Base-by-base conservation (phyloP, 108 stramenopile genomes). In the Skeletonema potamos region DNA sequence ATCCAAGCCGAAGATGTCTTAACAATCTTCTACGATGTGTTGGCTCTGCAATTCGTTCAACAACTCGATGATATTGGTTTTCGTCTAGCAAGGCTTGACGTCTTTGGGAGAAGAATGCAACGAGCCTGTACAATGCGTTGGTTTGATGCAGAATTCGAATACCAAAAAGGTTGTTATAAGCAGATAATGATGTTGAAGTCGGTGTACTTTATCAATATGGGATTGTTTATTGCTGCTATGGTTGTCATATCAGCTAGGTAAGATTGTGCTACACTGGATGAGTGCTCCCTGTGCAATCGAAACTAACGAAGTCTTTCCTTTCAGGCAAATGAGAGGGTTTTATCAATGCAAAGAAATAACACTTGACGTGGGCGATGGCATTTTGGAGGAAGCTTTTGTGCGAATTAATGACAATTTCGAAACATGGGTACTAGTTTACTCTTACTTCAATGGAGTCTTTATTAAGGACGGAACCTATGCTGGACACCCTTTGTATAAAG, bases 21-120 rank as follows among this genome's bases (percentile, higher is more conserved):
- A 5, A 34, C 33, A 34, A 59, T 59, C 7, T 59, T 59, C 22
- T 59, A 59, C 8, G 58, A 59, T 10, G 58, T 59, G 17, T 34
- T 59, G 58, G 58, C 58, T 34, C 58, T 59, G 0, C 58, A 59
- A 29, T 59, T 59, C 28, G 58, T 59, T 20, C 58, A 59, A 20
- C 58, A 59, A 24, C 58, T 59, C 10, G 58, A 59, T 20, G 58
- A 59, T 29, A 59, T 59, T 59, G 58, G 20, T n/a, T 59, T 59
- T 29, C 13, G 33, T 0, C 22, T 59, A 15, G 58, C 58, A 17
- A 33, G 33, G 10, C 18, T 59, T 10, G 58, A 59, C 9, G 58
- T 59, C 4, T 34, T 59, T 17, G 58, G 58, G 9, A 26, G 33
- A 17, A 30, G 58, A 18, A 18, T 59, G 58, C 58, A 59, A 59